Evolutionary conservation across 176 grass and related monocot genomes (phyloP), one percentile per base, ranked within the genome.

Genomic region (Oryza meyeriana): DNA sequence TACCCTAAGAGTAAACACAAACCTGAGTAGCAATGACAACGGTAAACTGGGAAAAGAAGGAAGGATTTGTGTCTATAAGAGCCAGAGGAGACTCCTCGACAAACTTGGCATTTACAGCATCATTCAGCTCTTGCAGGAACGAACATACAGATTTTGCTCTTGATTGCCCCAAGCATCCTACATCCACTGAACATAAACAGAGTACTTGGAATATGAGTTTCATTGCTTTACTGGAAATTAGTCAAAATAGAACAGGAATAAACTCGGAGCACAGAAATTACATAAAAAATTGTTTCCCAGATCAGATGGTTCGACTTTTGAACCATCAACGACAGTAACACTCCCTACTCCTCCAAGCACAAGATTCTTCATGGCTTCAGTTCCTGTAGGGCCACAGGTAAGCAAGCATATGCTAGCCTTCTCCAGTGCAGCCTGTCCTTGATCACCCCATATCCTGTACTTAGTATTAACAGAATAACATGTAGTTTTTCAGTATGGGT

Each of bases 81-180:
- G 76, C 76, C 6, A 28, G 55, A 72, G 90, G 88, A 84, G 76
- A 84, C 87, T 98, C 95, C 86, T 98, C 95, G 32, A 98, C 86
- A 90, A 95, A 98, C 81, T 95, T 95, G 73, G 88, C 95, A 81
- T 98, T 95, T 71, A 98, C 95, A 45, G 90, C 84, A 82, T 98
- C 95, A 89, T 98, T 98, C 83, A 98, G 75, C 78, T 98, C 95
- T 93, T 93, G 88, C 39, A 98, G 79, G 82, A 95, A 98, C 25
- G 76, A 93, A 75, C 95, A 95, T 79, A 98, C 87, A 75, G 84
- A 93, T 78, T 93, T 95, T 66, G 92, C 95, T 88, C 93, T 98
- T 84, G 95, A 84, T 82, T 98, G 88, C 28, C 92, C 90, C 63
- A 94, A 72, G 76, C 88, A 91, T 79, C 79, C 84, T 84, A 85